phyloP scores from a whole-genome alignment of 2,329 filamentous ascomycete species.

The Colletotrichum lini region DNA sequence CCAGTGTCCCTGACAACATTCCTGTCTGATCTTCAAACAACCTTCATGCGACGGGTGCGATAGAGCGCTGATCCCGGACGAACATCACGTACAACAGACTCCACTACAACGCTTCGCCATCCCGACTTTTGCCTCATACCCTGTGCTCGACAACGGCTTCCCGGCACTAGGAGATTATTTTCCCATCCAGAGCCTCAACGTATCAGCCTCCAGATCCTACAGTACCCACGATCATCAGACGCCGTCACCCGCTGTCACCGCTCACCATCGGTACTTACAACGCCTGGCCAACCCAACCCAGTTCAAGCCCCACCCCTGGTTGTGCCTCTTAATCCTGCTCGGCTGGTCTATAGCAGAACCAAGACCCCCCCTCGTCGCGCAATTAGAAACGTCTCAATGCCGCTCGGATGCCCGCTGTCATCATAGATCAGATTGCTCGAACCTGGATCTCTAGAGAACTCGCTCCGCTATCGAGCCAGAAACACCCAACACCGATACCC shows the following conservation, averaged over 20 bases:
- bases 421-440: slow-evolving; percentile 66
- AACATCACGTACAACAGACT: slow-evolving; percentile 39
- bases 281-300: slow-evolving; percentile 13
- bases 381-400: slow-evolving; percentile 56
- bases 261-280: slow-evolving; percentile 10
- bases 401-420: slow-evolving; percentile 69
- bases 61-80: slow-evolving; percentile 44
- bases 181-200: slow-evolving; percentile 41
- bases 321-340: slow-evolving; percentile 27
- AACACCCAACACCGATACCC: slow-evolving; percentile 55
- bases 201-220: slow-evolving; percentile 33
- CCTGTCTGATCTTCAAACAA: slow-evolving; percentile 56
- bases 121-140: slow-evolving; percentile 36
- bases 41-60: slow-evolving; percentile 49
- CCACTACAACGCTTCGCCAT: slow-evolving; percentile 41
- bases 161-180: slow-evolving; percentile 35
- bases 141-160: slow-evolving; percentile 35
- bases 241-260: slow-evolving; percentile 1
- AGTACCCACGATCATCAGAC: slow-evolving; percentile 23
- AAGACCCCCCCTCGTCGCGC: slow-evolving; percentile 21
- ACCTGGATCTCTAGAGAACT: slow-evolving; percentile 62
- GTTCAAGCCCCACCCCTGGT: slow-evolving; percentile 14
- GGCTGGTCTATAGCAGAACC: slow-evolving; percentile 39
- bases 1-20: slow-evolving; percentile 45
- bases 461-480: slow-evolving; percentile 55